Evolutionary conservation across 352 stramenopile genomes (phyloP).

Genomic region (Peronospora destructor): DNA sequence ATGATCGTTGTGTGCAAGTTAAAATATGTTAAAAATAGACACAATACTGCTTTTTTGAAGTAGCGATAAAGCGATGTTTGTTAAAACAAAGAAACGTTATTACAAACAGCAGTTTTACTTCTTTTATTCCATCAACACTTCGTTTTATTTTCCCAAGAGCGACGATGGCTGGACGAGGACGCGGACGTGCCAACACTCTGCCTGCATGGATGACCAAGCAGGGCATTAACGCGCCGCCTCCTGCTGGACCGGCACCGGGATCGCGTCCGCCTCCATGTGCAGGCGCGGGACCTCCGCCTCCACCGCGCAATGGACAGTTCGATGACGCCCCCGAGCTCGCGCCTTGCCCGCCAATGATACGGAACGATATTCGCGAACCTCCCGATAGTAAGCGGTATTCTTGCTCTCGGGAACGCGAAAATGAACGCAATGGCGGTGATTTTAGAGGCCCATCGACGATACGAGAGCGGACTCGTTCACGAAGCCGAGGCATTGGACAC

Average conservation of each 20-base stretch:
- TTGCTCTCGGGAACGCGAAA: slow-evolving; percentile 17
- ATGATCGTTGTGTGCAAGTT: slow-evolving; percentile 28
- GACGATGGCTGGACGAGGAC: slow-evolving; percentile 72
- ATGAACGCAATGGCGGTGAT: slow-evolving; percentile 8
- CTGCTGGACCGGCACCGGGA: slow-evolving; percentile 6
- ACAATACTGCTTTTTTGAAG: neutral
- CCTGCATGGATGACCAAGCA: slow-evolving; percentile 84
- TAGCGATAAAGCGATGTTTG: neutral
- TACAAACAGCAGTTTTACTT: too few relatives aligned
- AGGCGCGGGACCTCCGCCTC: slow-evolving; percentile 10
- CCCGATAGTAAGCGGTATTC: slow-evolving; percentile 20
- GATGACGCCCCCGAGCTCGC: slow-evolving; percentile 44
- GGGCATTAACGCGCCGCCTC: slow-evolving; percentile 15
- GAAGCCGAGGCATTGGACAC: slow-evolving; percentile 14
- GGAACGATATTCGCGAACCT: slow-evolving; percentile 16
- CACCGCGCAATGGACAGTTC: slow-evolving; percentile 50
- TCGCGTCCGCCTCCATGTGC: slow-evolving; percentile 8
- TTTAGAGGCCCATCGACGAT: slow-evolving; percentile 12
- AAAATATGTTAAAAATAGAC: too few relatives aligned
- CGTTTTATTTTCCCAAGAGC: neutral
- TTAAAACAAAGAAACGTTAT: neutral
- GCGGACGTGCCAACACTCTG: slow-evolving; percentile 60
- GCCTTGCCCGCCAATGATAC: slow-evolving; percentile 9
- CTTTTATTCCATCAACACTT: neutral
- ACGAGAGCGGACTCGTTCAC: slow-evolving; percentile 22